A percentile compares a stretch with the other conserved stretches of the same genome.
Evolutionary conservation across 2,329 filamentous ascomycete genomes (phyloP).

Genomic region (Fusarium pseudonygamai): DNA sequence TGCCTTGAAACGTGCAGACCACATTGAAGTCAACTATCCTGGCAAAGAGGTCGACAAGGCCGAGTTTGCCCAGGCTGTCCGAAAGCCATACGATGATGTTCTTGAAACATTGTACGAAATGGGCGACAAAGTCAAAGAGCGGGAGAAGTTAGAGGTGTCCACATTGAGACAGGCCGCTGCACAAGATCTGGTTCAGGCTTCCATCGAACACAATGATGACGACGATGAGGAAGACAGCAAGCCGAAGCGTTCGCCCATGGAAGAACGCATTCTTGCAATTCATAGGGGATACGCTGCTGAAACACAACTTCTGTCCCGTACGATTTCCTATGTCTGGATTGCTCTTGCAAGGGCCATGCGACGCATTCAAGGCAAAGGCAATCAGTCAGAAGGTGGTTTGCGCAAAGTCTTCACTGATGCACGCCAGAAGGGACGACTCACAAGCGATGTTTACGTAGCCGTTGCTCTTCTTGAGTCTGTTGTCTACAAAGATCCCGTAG

Average conservation of each 20-base stretch:
- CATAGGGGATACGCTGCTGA: conserved; percentile 77
- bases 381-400: conserved; percentile 74
- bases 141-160: conserved; percentile 66
- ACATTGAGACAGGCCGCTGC: conserved; percentile 64
- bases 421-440: conserved; percentile 84
- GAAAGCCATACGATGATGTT: conserved; percentile 84
- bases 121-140: conserved; percentile 75
- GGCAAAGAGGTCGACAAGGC: conserved; percentile 81
- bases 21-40: conserved; percentile 81
- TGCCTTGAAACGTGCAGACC: conserved; percentile 88
- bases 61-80: conserved; percentile 79
- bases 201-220: conserved; percentile 59
- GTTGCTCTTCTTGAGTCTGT: conserved; percentile 93
- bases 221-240: conserved; percentile 56
- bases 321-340: conserved; percentile 94
- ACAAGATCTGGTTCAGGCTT: conserved; percentile 49
- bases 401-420: conserved; percentile 91
- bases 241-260: conserved; percentile 64
- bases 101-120: conserved; percentile 90
- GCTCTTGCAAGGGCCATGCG: conserved; percentile 93
- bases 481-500: conserved; percentile 93
- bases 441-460: conserved; percentile 94
- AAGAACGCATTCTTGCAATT: conserved; percentile 70
- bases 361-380: conserved; percentile 87
- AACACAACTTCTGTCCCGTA: conserved; percentile 79